phyloP scores from a whole-genome alignment of 2,329 filamentous ascomycete species.

The Microcyclospora tardicrescens region DNA sequence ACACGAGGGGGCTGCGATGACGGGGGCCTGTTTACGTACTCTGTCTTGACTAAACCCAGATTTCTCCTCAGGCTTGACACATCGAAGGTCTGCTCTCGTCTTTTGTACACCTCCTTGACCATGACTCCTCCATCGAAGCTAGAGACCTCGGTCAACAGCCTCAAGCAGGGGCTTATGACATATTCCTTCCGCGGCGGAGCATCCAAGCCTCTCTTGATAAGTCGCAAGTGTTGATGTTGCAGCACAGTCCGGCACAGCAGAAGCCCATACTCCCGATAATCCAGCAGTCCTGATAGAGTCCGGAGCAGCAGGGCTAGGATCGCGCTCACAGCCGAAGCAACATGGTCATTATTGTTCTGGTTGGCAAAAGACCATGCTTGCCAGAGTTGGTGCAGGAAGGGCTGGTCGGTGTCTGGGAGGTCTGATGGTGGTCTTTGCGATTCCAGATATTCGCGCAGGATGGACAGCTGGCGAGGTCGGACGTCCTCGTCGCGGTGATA shows the following conservation, averaged over 20 bases:
- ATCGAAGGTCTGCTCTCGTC: slow-evolving; percentile 61
- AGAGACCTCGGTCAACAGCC: slow-evolving; percentile 74
- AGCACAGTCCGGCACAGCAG: slow-evolving; percentile 71
- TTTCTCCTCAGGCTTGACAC: slow-evolving; percentile 64
- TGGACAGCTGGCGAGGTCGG: slow-evolving; percentile 38
- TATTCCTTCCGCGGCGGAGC: slow-evolving; percentile 74
- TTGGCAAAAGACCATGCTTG: slow-evolving; percentile 79
- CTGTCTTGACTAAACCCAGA: slow-evolving; percentile 52
- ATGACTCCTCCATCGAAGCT: slow-evolving; percentile 73
- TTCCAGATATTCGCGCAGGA: slow-evolving; percentile 58
- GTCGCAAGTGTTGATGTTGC: slow-evolving; percentile 65
- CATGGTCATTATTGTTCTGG: slow-evolving; percentile 63
- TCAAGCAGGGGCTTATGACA: slow-evolving; percentile 75
- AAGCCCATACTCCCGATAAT: slow-evolving; percentile 62
- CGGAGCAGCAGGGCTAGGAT: slow-evolving; percentile 71
- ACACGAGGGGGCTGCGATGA: background rate
- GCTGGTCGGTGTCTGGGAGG: slow-evolving; percentile 42
- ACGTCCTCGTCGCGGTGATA: slow-evolving; percentile 42
- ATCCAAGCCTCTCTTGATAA: slow-evolving; percentile 66
- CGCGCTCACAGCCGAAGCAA: slow-evolving; percentile 69
- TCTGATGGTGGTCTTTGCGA: slow-evolving; percentile 37
- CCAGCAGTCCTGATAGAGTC: slow-evolving; percentile 58
- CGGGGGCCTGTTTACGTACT: slow-evolving; percentile 20
- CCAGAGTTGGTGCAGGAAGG: slow-evolving; percentile 66
- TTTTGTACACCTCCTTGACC: slow-evolving; percentile 64